Evolutionary conservation across 1,284 basidiomycete genomes (phyloP), one percentile per base, ranked within the genome.

Genomic region (Moesziomyces aphidis): DNA sequence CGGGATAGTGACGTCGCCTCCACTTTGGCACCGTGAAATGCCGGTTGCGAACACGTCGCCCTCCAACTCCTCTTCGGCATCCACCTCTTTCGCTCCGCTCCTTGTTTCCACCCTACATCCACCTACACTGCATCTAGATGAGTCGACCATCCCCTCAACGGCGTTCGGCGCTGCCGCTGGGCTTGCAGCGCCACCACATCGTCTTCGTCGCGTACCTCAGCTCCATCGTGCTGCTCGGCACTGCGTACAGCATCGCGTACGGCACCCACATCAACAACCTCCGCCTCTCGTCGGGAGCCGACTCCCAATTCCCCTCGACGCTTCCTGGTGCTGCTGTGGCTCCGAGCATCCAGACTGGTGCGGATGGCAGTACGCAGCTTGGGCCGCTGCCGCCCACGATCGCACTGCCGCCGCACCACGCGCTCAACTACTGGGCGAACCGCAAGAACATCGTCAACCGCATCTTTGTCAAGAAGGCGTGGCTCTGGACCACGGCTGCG

Each of bases 401-500:
- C 85, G 94, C 94, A 81, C 94, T 94, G 81, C 63, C 59, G 17
- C 67, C 73, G 6, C 34, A 61, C 22, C 67, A 70, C 45, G 67
- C 61, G 17, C 55, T 71, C 28, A 63, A 66, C 55, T 75, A 71
- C 55, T 75, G 73, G 73, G 93, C 94, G 6, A 89, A 88, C 73
- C 94, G 96, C 85, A 86, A 88, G 64, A 97, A 97, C 83, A 63
- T 89, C 5, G 87, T 97, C 82, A 98, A 98, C 81, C 88, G 90
- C 61, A 86, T 90, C 77, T 95, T 97, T 86, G 93, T 96, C 81
- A 98, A 98, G 86, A 88, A 89, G 55, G 90, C 92, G 9, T 97
- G 96, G 95, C 92, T 87, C 0, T 97, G 95, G 95, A 95, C 93
- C 10, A 78, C 76, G 24, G 24, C 81, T 5, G 76, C 73, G 15